Evolutionary conservation across 352 stramenopile species (phyloP).

Genomic region (Phytophthora citricola): DNA sequence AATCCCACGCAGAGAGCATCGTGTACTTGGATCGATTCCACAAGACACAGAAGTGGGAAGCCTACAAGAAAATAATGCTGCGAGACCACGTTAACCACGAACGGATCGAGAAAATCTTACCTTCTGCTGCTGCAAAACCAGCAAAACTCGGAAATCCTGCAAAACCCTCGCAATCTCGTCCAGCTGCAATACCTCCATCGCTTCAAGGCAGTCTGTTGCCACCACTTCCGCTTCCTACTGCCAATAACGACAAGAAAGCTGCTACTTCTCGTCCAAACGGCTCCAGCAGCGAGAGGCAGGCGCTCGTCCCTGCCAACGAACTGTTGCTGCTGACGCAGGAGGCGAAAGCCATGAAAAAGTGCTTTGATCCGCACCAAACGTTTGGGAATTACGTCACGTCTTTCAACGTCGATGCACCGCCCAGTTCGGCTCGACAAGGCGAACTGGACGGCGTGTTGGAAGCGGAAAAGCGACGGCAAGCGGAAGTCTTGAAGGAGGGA

Average conservation of each 20-base stretch:
- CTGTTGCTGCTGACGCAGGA: slow-evolving; percentile 51
- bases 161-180: slow-evolving; percentile 11
- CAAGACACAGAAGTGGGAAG: slow-evolving; percentile 76
- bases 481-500: slow-evolving; percentile 59
- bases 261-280: slow-evolving; percentile 1
- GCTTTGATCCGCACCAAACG: slow-evolving; percentile 33
- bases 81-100: slow-evolving; percentile 53
- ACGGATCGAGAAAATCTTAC: slow-evolving; percentile 56
- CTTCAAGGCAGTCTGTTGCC: neutral
- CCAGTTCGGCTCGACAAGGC: slow-evolving; percentile 30
- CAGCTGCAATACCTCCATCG: slow-evolving; percentile 4
- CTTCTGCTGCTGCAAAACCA: slow-evolving; percentile 7
- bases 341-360: slow-evolving; percentile 20
- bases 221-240: neutral
- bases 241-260: neutral
- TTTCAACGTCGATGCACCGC: slow-evolving; percentile 68
- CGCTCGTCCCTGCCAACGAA: slow-evolving; percentile 65
- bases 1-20: slow-evolving; percentile 53
- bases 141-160: neutral
- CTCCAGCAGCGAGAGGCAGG: slow-evolving; percentile 4
- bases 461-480: slow-evolving; percentile 40
- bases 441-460: slow-evolving; percentile 43
- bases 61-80: slow-evolving; percentile 60
- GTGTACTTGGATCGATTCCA: slow-evolving; percentile 75
- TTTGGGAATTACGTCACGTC: slow-evolving; percentile 53